Evolutionary conservation across 306 rosid species (phyloP).

Genomic region (Abrus precatorius): DNA sequence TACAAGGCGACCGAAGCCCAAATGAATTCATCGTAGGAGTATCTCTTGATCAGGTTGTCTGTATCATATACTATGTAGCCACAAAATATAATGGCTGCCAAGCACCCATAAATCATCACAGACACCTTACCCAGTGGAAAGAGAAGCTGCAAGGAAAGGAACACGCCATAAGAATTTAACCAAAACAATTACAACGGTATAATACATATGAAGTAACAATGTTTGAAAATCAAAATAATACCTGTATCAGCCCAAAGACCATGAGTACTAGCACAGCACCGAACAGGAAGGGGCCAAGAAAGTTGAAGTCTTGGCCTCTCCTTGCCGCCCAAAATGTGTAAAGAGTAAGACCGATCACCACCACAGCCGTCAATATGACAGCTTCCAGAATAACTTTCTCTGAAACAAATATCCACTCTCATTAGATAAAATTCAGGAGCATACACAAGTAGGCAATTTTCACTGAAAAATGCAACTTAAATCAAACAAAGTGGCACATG

Average conservation of each 20-base stretch:
- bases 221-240: slow-evolving; percentile 33
- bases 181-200: not conserved
- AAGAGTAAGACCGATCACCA: slow-evolving; percentile 76
- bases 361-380: slow-evolving; percentile 80
- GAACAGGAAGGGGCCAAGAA: slow-evolving; percentile 91
- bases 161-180: not conserved
- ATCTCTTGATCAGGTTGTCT: slow-evolving; percentile 92
- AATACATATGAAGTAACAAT: not conserved
- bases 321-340: slow-evolving; percentile 98
- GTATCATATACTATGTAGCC: slow-evolving; percentile 93
- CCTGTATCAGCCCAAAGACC: slow-evolving; percentile 86
- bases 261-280: slow-evolving; percentile 82
- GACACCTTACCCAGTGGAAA: slow-evolving; percentile 87
- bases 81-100: slow-evolving; percentile 86
- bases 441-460: not conserved
- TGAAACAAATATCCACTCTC: slow-evolving; percentile 47
- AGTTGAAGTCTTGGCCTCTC: slow-evolving; percentile 90
- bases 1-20: slow-evolving; percentile 95
- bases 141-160: not conserved
- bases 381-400: slow-evolving; percentile 93
- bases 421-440: not conserved
- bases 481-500: not conserved
- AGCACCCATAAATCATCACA: slow-evolving; percentile 83
- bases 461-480: not conserved
- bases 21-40: slow-evolving; percentile 85